phyloP scores from a whole-genome alignment of 2,329 filamentous ascomycete genomes.

The Alternaria sp. region DNA sequence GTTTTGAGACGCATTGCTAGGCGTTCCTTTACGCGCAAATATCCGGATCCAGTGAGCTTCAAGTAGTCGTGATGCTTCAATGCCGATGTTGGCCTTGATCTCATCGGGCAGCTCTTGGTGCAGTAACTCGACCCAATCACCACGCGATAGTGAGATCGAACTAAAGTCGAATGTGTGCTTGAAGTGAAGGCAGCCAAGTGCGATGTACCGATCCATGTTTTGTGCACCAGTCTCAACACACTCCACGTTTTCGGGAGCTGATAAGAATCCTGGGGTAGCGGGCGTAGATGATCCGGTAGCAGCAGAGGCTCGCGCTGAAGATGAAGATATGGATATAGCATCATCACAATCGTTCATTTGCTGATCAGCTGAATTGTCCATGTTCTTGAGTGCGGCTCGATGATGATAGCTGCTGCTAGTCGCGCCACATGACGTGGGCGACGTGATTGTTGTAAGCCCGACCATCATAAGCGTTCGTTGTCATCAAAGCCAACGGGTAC shows the following conservation, averaged over 20 bases:
- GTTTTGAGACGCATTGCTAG: background rate
- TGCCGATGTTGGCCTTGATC: constrained; percentile 29
- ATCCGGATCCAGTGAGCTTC: constrained; percentile 46
- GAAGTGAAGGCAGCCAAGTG: constrained; percentile 43
- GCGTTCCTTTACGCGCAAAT: constrained; percentile 19
- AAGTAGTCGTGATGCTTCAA: constrained; percentile 33
- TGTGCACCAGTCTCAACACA: constrained; percentile 8
- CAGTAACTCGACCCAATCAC: constrained; percentile 36
- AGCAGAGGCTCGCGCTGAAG: background rate
- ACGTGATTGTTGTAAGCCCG: background rate
- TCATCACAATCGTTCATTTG: background rate
- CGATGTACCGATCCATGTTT: constrained; percentile 40
- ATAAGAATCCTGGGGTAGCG: constrained; percentile 13
- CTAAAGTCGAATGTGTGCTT: constrained; percentile 3
- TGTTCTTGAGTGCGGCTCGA: background rate
- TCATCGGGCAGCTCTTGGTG: constrained; percentile 26
- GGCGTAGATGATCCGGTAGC: constrained; percentile 15
- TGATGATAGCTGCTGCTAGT: background rate
- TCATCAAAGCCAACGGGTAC: background rate
- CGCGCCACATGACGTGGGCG: background rate
- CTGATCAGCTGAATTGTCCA: background rate
- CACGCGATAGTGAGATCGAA: background rate
- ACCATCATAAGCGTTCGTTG: background rate
- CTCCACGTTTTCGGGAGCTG: background rate
- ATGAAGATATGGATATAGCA: background rate